These are phyloP conservation scores for Umbelopsis isabellina DNA, from an alignment of 192 early-diverging fungal genomes.

Conservation along the genomic window DNA sequence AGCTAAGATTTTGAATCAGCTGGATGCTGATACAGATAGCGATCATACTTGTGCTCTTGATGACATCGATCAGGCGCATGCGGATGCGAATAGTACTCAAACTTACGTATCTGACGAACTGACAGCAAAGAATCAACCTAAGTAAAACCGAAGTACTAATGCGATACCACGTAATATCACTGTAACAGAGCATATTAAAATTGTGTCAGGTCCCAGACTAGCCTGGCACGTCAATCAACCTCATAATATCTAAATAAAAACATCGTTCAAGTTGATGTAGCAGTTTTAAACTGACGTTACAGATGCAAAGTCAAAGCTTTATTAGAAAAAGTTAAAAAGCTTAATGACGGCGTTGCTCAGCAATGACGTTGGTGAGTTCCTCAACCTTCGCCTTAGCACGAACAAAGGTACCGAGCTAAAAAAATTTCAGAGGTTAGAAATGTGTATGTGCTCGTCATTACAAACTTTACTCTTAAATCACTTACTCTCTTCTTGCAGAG, in stretches of 20 bases:
- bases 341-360: slow-evolving; percentile 84
- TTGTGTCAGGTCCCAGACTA: too few species aligned
- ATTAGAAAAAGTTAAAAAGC: slow-evolving; percentile 5
- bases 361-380: slow-evolving; percentile 91
- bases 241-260: neutral
- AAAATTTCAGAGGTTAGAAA: neutral
- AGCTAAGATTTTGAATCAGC: neutral
- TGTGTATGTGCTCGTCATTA: neutral
- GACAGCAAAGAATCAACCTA: too few species aligned
- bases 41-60: too few species aligned
- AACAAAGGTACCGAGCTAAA: slow-evolving; percentile 90
- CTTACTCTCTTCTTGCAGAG: slow-evolving; percentile 93
- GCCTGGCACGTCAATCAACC: neutral
- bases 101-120: too few species aligned
- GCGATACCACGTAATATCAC: too few species aligned
- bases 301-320: slow-evolving; percentile 7
- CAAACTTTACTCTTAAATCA: neutral
- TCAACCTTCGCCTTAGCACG: slow-evolving; percentile 99
- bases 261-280: neutral
- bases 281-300: slow-evolving; percentile 12
- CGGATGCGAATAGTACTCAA: too few species aligned
- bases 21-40: neutral
- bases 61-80: too few species aligned
- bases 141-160: too few species aligned
- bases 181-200: too few species aligned